phyloP scores from a whole-genome alignment of 2,329 filamentous ascomycete species.

The Gnomoniopsis sp. region DNA sequence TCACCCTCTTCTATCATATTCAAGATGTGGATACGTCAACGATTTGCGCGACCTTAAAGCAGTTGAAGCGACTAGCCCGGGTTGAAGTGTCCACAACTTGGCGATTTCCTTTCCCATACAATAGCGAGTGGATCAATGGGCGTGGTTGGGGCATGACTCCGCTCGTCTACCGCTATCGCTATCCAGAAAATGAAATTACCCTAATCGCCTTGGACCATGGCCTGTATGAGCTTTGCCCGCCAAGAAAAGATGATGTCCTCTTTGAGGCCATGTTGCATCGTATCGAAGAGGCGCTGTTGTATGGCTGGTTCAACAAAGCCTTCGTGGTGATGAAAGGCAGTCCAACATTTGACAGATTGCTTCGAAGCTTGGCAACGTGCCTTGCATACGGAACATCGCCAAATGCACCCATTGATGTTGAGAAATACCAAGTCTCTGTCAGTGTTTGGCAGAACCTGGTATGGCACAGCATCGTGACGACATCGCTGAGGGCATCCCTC shows the following conservation, averaged over 20 bases:
- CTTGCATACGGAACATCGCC: background rate
- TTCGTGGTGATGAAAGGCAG: background rate
- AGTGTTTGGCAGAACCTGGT: background rate
- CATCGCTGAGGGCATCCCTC: background rate
- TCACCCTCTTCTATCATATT: too few relatives aligned
- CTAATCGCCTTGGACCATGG: background rate
- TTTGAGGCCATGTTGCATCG: background rate
- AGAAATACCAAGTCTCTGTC: fast-evolving
- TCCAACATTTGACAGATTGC: background rate
- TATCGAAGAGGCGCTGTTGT: background rate
- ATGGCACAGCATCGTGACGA: background rate
- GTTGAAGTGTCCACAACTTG: too few relatives aligned
- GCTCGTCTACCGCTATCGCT: too few relatives aligned
- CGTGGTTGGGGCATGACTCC: background rate
- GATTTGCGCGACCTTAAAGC: too few relatives aligned
- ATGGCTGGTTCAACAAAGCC: background rate
- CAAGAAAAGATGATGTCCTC: background rate
- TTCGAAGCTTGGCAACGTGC: background rate
- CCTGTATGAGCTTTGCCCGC: background rate
- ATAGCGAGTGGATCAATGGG: too few relatives aligned
- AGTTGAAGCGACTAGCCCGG: too few relatives aligned
- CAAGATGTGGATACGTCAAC: too few relatives aligned
- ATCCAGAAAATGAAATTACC: background rate
- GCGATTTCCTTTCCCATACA: too few relatives aligned
- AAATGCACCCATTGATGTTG: background rate